Evolutionary conservation across 768 basidiomycete species (phyloP).

Genomic region (Lactarius tabidus): DNA sequence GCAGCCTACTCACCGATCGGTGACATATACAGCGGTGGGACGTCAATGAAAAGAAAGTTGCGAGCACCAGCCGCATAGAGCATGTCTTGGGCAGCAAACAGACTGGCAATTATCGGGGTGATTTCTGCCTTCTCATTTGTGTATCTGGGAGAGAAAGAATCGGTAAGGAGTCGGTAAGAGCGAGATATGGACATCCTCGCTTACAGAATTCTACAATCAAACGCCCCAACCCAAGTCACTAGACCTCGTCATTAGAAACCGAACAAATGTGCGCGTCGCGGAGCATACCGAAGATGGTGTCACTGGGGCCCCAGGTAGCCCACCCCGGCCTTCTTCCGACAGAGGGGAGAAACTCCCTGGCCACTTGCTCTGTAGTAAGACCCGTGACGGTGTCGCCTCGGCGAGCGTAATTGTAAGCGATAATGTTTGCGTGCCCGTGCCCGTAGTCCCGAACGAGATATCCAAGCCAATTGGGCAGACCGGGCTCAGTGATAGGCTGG

Average conservation of each 20-base stretch:
- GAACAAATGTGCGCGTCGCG: not conserved
- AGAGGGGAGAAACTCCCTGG: conserved; percentile 24
- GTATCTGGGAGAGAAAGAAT: conserved; percentile 1
- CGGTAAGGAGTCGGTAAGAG: conserved; percentile 31
- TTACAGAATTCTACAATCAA: conserved; percentile 40
- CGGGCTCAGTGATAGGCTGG: conserved; percentile 14
- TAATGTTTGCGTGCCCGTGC: conserved; percentile 23
- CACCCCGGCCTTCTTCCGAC: conserved; percentile 37
- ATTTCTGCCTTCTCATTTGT: conserved; percentile 16
- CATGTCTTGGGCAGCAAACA: conserved; percentile 43
- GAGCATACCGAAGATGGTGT: conserved; percentile 46
- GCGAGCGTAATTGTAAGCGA: conserved; percentile 24
- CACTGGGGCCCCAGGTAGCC: conserved; percentile 40
- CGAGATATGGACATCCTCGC: not conserved
- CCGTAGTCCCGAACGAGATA: conserved; percentile 21
- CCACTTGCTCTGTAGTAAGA: conserved; percentile 18
- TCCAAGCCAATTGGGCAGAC: conserved; percentile 24
- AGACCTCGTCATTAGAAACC: not conserved
- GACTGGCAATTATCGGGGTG: conserved; percentile 21
- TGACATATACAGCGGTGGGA: conserved; percentile 46
- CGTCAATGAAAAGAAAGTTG: conserved; percentile 54
- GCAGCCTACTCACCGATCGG: conserved; percentile 34
- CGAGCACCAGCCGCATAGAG: conserved; percentile 44
- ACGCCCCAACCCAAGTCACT: conserved; percentile 61
- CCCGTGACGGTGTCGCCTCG: conserved; percentile 28